These are phyloP conservation scores for Colletotrichum cereale DNA, from an alignment of 2,329 filamentous ascomycete species.

Conservation along the genomic window DNA sequence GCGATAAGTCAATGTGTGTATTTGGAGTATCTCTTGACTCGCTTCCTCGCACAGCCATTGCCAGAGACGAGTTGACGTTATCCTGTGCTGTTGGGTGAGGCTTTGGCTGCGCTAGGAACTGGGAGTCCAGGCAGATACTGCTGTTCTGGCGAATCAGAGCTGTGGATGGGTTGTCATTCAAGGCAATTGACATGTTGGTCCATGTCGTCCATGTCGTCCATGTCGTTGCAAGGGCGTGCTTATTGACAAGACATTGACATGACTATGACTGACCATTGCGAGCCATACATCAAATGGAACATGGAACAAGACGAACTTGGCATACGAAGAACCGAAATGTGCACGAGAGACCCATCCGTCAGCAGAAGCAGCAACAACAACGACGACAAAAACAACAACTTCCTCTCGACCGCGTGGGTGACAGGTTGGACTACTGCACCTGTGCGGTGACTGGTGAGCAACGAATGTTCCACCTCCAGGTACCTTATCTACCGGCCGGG, in stretches of 20 bases:
- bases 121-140: conserved; percentile 18
- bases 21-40: conserved; percentile 2
- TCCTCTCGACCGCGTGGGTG: not conserved
- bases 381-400: not conserved
- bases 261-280: not conserved
- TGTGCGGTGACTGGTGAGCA: not conserved
- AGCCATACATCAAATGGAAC: not conserved
- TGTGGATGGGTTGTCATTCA: not conserved
- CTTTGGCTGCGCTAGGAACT: conserved; percentile 13
- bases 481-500: not conserved
- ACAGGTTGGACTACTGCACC: not conserved
- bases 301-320: too few species aligned
- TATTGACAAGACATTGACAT: conserved; percentile 5
- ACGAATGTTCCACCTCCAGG: not conserved
- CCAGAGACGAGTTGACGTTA: not conserved
- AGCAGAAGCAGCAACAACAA: not conserved
- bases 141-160: conserved; percentile 9
- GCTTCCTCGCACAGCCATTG: conserved; percentile 19
- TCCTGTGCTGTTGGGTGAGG: conserved; percentile 9
- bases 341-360: not conserved
- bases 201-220: not conserved
- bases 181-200: not conserved
- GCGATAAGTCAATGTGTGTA: conserved; percentile 16
- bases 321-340: not conserved
- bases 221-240: conserved; percentile 28